These are phyloP conservation scores for Candida qinlingensis DNA, from an alignment of 805 yeast genomes.

Conservation along the genomic window DNA sequence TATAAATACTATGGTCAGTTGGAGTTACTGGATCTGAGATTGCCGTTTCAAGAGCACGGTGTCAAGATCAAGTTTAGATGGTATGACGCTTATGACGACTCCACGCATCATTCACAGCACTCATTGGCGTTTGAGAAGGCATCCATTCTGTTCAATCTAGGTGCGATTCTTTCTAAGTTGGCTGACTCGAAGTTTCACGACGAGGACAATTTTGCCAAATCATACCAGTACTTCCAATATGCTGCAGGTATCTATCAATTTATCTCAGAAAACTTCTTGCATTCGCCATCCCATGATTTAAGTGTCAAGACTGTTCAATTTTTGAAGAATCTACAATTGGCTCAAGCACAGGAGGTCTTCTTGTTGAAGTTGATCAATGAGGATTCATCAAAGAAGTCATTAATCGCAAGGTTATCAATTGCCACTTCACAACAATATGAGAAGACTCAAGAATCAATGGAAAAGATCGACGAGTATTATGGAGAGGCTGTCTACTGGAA, in stretches of 20 bases:
- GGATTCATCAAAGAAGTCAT: constrained; percentile 47
- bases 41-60: constrained; percentile 59
- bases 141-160: constrained; percentile 72
- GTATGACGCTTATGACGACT: constrained; percentile 64
- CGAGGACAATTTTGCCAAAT: constrained; percentile 46
- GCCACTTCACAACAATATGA: constrained; percentile 54
- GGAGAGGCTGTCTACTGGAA: constrained; percentile 49
- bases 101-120: constrained; percentile 54
- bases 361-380: constrained; percentile 50
- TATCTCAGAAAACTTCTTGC: constrained; percentile 74
- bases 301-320: constrained; percentile 62
- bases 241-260: constrained; percentile 75
- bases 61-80: constrained; percentile 65
- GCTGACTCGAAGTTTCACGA: constrained; percentile 33
- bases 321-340: constrained; percentile 60
- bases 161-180: constrained; percentile 49
- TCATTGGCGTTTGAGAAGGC: constrained; percentile 91
- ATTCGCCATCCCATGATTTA: constrained; percentile 82
- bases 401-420: constrained; percentile 71
- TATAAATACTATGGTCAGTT: constrained; percentile 75
- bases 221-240: constrained; percentile 59
- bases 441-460: constrained; percentile 42
- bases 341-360: constrained; percentile 88
- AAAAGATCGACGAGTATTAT: constrained; percentile 30
- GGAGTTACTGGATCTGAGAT: constrained; percentile 70